Base-by-base conservation (phyloP, 2,329 filamentous ascomycete genomes). In the Ilyonectria destructans region DNA sequence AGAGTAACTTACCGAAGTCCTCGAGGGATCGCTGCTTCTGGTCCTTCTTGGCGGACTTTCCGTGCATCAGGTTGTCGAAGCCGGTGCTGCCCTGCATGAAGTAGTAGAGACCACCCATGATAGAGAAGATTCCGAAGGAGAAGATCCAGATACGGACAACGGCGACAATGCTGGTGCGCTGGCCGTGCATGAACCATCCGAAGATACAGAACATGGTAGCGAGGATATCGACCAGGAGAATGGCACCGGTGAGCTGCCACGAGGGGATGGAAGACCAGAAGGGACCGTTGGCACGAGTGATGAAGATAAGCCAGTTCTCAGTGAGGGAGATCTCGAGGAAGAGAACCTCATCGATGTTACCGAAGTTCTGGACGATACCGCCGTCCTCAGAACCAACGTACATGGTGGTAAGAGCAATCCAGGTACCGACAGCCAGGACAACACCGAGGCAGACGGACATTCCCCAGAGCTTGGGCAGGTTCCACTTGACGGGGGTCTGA, bases 241-340 rank as follows among this genome's bases (percentile, higher is more conserved):
- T 94, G 71, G 94, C 94, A 69, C 91, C 91, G 62, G 87, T 82
- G 51, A 97, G 87, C 83, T 97, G 93, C 92, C 93, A 95, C 69
- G 94, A 97, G 68, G 95, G 94, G 67, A 94, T 89, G 26, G 93
- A 95, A 3, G 93, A 95, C 94, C 94, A 97, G 88, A 97, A 96
- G 62, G 94, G 93, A 78, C 94, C 94, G 83, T 95, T 95, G 84
- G 94, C 92, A 87, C 95, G 94, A 72, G 94, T 97, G 84, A 97
- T 96, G 87, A 97, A 97, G 83, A 97, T 97, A 59, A 97, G 89
- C 94, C 95, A 97, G 86, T 97, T 97, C 88, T 97, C 93, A 68
- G 94, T 95, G 62, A 97, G 89, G 13, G 93, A 94, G 81, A 97
- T 93, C 84, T 97, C 90, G 43, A 97, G 91, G 89, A 97, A 97